phyloP scores from a whole-genome alignment of 1,139 yeast species.

The Yamadazyma friedrichii region DNA sequence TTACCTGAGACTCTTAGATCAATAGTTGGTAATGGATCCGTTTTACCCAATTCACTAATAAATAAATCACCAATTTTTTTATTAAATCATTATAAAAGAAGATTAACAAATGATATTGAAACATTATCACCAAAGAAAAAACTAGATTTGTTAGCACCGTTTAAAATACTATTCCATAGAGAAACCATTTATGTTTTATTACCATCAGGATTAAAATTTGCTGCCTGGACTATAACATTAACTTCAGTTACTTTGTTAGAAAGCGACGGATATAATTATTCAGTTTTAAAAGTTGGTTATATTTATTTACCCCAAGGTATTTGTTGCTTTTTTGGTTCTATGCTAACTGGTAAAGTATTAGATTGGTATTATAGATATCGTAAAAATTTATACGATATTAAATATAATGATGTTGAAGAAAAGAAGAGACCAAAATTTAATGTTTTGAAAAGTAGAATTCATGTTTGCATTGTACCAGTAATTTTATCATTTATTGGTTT shows the following conservation, averaged over 20 bases:
- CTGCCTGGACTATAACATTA: constrained; percentile 37
- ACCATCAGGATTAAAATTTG: constrained; percentile 36
- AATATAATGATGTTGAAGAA: constrained; percentile 15
- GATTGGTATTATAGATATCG: constrained; percentile 28
- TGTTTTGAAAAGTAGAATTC: constrained; percentile 25
- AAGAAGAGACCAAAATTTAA: constrained; percentile 27
- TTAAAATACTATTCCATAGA: constrained; percentile 24
- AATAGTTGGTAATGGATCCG: constrained; percentile 41
- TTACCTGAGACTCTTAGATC: constrained; percentile 38
- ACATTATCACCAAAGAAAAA: constrained; percentile 22
- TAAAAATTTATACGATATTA: constrained; percentile 18
- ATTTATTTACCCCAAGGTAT: constrained; percentile 42
- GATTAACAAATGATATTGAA: constrained; percentile 25
- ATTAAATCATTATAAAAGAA: constrained; percentile 23
- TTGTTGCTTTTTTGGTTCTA: constrained; percentile 28
- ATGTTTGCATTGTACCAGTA: constrained; percentile 26
- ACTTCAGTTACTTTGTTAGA: constrained; percentile 34
- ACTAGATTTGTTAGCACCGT: constrained; percentile 29
- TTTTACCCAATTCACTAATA: constrained; percentile 22
- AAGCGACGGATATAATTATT: constrained; percentile 27
- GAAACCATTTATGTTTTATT: constrained; percentile 26
- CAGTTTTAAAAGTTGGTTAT: constrained; percentile 36
- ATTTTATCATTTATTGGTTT: constrained; percentile 25
- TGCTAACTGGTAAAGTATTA: constrained; percentile 28
- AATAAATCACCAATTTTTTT: constrained; percentile 25